Evolutionary conservation across 148 eudicot genomes (phyloP), one percentile per base, ranked within the genome.

Genomic region (Rhododendron ovatum): DNA sequence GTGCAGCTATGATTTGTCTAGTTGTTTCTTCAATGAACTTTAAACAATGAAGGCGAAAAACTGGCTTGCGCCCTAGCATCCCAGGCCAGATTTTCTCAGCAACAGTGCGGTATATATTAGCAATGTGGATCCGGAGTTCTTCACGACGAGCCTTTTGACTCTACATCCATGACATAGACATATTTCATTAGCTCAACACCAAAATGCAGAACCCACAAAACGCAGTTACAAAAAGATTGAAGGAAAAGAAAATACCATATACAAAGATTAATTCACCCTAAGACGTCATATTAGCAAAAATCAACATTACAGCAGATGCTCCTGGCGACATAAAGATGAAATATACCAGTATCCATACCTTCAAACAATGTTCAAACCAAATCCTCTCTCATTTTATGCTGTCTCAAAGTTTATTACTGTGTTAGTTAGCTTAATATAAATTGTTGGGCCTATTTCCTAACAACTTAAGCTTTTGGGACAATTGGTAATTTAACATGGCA

Each of bases 51-150:
- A 95, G 93, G 5, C 98, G 98, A 85, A 97, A 94, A 90, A 94
- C 96, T 37, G 98, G 98, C 84, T 95, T 95, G 81, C 95, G 93
- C 84, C 95, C 92, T 59, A 97, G 94, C 95, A 91, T 97, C 63
- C 98, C 98, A 79, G 99, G 99, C 99, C 99, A 97, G 83, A 97
- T 90, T 82, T 95, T 95, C 88, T 97, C 99, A 81, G 99, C 93
- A 85, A 97, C 96, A 83, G 95, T 91, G 41, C 99, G 94, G 84
- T 95, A 95, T 41, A 95, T 95, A 92, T 93, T 95, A 87, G 99
- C 95, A 82, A 94, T 93, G 90, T 95, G 94, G 87, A 88, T 84
- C 37, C 98, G 95, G 48, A 97, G 96, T 89, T 97, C 99, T 89
- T 97, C 99, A 69, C 99, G 98, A 41, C 99, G 96, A 86, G 99